Evolutionary conservation across 2,329 filamentous ascomycete species (phyloP).

Genomic region (Nothophaeocryptopus gaeumannii): DNA sequence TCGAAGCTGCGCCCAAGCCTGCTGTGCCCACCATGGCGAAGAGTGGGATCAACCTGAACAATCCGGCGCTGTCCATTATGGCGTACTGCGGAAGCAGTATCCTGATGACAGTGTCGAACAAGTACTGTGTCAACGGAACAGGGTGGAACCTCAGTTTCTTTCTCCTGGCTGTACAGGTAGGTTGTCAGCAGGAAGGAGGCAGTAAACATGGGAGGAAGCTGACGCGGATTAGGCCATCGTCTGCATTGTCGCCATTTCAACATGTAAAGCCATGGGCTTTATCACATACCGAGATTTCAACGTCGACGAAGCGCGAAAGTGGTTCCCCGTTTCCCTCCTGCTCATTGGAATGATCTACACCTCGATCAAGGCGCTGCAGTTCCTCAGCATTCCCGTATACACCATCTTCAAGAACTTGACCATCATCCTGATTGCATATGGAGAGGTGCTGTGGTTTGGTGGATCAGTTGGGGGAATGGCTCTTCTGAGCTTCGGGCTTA

Average conservation of each 20-base stretch:
- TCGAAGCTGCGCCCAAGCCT: slow-evolving; percentile 32
- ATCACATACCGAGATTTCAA: slow-evolving; percentile 87
- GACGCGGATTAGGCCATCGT: slow-evolving; percentile 67
- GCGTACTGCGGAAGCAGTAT: slow-evolving; percentile 96
- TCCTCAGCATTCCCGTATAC: slow-evolving; percentile 95
- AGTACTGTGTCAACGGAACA: slow-evolving; percentile 89
- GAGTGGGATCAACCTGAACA: slow-evolving; percentile 53
- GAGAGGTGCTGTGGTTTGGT: slow-evolving; percentile 97
- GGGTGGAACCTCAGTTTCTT: slow-evolving; percentile 97
- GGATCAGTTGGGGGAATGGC: slow-evolving; percentile 84
- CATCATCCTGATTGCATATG: slow-evolving; percentile 97
- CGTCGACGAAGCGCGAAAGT: slow-evolving; percentile 84
- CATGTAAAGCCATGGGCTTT: slow-evolving; percentile 74
- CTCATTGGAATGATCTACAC: slow-evolving; percentile 99
- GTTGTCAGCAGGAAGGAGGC: slow-evolving; percentile 28
- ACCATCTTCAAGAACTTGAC: slow-evolving; percentile 99
- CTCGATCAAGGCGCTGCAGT: slow-evolving; percentile 90
- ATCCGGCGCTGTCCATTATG: slow-evolving; percentile 74
- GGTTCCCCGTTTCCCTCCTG: slow-evolving; percentile 94
- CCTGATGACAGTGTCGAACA: slow-evolving; percentile 99
- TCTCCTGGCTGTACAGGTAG: slow-evolving; percentile 86
- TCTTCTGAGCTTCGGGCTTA: slow-evolving; percentile 89
- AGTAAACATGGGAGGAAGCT: too few relatives aligned
- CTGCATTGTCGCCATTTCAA: slow-evolving; percentile 78
- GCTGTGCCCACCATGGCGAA: slow-evolving; percentile 49